Percentiles rank a stretch among this genome's conserved stretches.
These are phyloP conservation scores for Scheffersomyces insectosa DNA, from an alignment of 1,139 yeast species.

Conservation along the genomic window DNA sequence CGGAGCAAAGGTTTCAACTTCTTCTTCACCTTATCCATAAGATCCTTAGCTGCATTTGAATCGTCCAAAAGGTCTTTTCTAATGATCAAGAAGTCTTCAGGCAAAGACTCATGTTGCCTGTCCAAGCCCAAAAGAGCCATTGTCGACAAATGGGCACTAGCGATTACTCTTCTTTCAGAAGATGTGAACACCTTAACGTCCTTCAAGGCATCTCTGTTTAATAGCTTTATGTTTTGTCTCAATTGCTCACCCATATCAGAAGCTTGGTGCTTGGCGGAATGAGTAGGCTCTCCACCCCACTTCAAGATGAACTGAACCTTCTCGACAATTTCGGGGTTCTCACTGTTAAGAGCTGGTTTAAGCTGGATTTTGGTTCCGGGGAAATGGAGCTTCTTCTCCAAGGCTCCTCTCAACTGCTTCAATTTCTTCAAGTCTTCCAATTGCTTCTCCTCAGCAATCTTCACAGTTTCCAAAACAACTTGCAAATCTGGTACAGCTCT, in stretches of 20 bases:
- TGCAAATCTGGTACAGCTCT: conserved; percentile 84
- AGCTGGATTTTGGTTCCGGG: conserved; percentile 98
- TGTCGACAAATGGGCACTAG: conserved; percentile 89
- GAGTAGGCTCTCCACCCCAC: conserved; percentile 99
- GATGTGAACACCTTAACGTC: conserved; percentile 88
- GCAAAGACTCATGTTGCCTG: conserved; percentile 52
- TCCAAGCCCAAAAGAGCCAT: conserved; percentile 76
- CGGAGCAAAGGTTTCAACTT: conserved; percentile 90
- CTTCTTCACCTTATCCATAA: conserved; percentile 97
- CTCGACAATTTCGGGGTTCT: conserved; percentile 68
- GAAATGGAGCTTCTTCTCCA: conserved; percentile 83
- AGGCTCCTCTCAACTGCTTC: conserved; percentile 72
- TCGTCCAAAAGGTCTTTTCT: conserved; percentile 93
- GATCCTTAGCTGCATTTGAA: conserved; percentile 95
- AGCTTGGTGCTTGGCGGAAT: conserved; percentile 93
- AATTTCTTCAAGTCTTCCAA: conserved; percentile 82
- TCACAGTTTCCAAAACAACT: conserved; percentile 83
- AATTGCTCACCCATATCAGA: conserved; percentile 93
- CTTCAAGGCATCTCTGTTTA: conserved; percentile 80
- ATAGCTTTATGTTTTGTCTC: conserved; percentile 84
- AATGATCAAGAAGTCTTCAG: conserved; percentile 77
- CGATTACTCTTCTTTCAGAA: conserved; percentile 90
- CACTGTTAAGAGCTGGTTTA: conserved; percentile 77
- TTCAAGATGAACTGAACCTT: conserved; percentile 93
- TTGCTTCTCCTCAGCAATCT: conserved; percentile 72